phyloP scores from a whole-genome alignment of 768 basidiomycete genomes.

The Paxillus rubicundulus region DNA sequence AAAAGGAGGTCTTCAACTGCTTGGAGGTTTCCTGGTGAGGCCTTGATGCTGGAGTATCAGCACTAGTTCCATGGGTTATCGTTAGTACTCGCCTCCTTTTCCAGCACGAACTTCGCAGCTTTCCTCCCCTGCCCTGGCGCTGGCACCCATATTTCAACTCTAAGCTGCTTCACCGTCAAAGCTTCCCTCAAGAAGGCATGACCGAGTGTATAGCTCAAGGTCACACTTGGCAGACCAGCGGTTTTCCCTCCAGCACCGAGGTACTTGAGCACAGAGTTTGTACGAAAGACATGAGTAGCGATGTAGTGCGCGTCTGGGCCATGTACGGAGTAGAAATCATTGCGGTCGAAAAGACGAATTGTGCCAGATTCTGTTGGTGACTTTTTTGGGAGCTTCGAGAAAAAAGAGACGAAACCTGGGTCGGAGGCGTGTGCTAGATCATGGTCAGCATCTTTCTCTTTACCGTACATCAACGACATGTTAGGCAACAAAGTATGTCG shows the following conservation, averaged over 20 bases:
- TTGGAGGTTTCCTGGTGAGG: constrained; percentile 69
- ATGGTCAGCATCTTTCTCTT: constrained; percentile 54
- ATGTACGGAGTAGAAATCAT: constrained; percentile 85
- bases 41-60: constrained; percentile 44
- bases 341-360: constrained; percentile 83
- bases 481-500: background rate
- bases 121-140: constrained; percentile 76
- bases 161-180: constrained; percentile 83
- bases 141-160: constrained; percentile 87
- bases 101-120: constrained; percentile 67
- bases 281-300: constrained; percentile 79
- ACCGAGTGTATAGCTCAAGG: constrained; percentile 71
- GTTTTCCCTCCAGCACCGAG: constrained; percentile 65
- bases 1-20: constrained; percentile 86
- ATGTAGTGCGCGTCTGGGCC: constrained; percentile 87
- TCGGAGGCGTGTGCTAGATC: constrained; percentile 62
- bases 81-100: constrained; percentile 63
- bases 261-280: constrained; percentile 90
- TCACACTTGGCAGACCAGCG: constrained; percentile 72
- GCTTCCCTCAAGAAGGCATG: constrained; percentile 85
- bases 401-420: constrained; percentile 77
- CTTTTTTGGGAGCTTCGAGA: constrained; percentile 56
- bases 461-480: constrained; percentile 65
- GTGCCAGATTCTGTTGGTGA: constrained; percentile 73
- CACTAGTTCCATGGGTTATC: background rate